These are phyloP conservation scores for Acanthamoeba lugdunensis DNA, from an alignment of 208 protist species.

Conservation along the genomic window DNA sequence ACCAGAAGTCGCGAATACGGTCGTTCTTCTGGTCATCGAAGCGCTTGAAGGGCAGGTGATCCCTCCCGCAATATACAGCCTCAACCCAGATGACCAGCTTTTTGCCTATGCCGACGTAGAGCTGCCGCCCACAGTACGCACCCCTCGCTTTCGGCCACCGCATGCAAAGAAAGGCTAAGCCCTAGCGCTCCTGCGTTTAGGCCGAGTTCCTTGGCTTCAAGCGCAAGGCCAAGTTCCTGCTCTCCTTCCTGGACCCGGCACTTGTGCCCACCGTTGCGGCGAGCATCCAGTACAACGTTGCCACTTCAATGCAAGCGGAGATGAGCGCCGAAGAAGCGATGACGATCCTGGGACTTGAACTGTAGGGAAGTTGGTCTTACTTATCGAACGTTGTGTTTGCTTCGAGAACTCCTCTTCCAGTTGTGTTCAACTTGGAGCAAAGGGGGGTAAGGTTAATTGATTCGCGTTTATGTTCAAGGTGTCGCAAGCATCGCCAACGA, in stretches of 20 bases:
- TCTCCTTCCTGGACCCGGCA: background rate
- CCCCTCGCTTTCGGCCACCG: background rate
- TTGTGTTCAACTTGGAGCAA: no score
- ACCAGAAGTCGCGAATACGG: background rate
- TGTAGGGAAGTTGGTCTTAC: background rate
- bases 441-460: no score
- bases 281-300: background rate
- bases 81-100: background rate
- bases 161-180: no score
- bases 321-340: slow-evolving; percentile 12
- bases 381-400: no score
- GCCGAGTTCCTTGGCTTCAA: background rate
- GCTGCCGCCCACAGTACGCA: background rate
- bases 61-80: background rate
- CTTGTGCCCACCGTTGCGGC: background rate
- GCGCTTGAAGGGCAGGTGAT: background rate
- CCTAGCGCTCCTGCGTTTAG: background rate
- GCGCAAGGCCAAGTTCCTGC: slow-evolving; percentile 13
- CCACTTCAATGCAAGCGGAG: background rate
- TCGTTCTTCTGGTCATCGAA: slow-evolving; percentile 28
- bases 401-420: no score
- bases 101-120: background rate
- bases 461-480: background rate
- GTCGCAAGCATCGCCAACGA: background rate
- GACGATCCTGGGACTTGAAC: background rate